Evolutionary conservation across 495 filamentous ascomycete species (phyloP).

Genomic region (Neurospora sp.): DNA sequence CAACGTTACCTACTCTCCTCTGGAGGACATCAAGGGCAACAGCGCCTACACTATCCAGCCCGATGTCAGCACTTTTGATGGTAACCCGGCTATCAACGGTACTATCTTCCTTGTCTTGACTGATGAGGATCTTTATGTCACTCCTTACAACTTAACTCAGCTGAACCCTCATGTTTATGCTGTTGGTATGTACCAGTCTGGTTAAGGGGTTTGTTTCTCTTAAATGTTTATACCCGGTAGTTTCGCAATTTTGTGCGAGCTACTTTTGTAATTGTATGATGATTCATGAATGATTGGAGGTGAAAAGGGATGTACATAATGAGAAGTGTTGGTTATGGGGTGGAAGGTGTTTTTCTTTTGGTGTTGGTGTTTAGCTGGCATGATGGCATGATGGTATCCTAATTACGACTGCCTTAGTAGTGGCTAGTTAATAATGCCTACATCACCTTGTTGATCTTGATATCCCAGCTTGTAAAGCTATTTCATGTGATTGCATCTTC

Average conservation of each 20-base stretch:
- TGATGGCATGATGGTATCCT: not conserved
- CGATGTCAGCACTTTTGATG: slow-evolving; percentile 45
- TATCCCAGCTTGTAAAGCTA: not conserved
- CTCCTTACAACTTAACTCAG: slow-evolving; percentile 64
- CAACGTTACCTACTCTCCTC: slow-evolving; percentile 70
- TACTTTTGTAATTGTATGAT: not conserved
- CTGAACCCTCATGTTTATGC: slow-evolving; percentile 73
- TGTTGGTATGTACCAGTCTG: slow-evolving; percentile 67
- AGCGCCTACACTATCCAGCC: slow-evolving; percentile 65
- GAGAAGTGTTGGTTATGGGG: too few species aligned
- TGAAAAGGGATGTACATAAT: not conserved
- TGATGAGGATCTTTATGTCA: slow-evolving; percentile 56
- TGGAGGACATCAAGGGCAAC: slow-evolving; percentile 44
- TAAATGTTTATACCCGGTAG: not conserved
- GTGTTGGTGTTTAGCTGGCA: not conserved
- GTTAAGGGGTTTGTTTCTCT: slow-evolving; percentile 34
- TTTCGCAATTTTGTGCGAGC: not conserved
- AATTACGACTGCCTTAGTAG: not conserved
- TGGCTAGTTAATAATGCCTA: not conserved
- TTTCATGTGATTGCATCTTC: not conserved
- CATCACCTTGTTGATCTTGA: not conserved
- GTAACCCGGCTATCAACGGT: slow-evolving; percentile 63
- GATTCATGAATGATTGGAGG: not conserved
- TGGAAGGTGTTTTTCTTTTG: not conserved
- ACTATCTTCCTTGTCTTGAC: slow-evolving; percentile 76